phyloP scores from a whole-genome alignment of 225 moss, liverwort and hornwort species.

The Takakia lepidozioides region DNA sequence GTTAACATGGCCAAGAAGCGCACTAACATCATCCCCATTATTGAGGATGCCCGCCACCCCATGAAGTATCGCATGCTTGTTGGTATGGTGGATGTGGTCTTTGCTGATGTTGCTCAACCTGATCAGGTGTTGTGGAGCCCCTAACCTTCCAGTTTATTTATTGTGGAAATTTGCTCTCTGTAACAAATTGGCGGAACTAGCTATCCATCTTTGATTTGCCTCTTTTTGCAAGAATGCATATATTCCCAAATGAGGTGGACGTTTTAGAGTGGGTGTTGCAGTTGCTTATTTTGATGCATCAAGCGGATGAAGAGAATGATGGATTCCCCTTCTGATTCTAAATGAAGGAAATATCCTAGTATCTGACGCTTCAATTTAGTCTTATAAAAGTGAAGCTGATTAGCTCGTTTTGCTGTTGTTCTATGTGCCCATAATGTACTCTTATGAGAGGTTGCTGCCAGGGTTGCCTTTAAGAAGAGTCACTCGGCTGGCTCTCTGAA shows the following conservation, averaged over 20 bases:
- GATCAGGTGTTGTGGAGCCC: conserved; percentile 25
- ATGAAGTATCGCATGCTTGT: conserved; percentile 46
- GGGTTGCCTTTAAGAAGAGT: too few species aligned
- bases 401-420: too few species aligned
- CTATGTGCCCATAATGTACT: conserved; percentile 4
- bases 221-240: too few species aligned
- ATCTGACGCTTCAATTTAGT: conserved; percentile 46
- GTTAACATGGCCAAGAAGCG: conserved; percentile 55
- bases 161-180: not conserved
- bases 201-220: too few species aligned
- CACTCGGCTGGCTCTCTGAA: too few species aligned
- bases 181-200: too few species aligned
- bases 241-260: too few species aligned
- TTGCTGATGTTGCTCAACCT: conserved; percentile 52
- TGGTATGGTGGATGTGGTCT: conserved; percentile 52
- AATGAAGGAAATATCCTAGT: conserved; percentile 51
- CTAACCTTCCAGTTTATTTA: not conserved
- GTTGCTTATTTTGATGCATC: too few species aligned
- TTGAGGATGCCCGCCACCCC: conserved; percentile 50
- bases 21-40: conserved; percentile 45
- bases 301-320: conserved; percentile 47
- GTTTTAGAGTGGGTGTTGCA: too few species aligned
- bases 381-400: too few species aligned
- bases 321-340: conserved; percentile 63
- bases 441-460: too few species aligned